phyloP scores from a whole-genome alignment of 768 basidiomycete genomes.

The Termitomyces sp. region DNA sequence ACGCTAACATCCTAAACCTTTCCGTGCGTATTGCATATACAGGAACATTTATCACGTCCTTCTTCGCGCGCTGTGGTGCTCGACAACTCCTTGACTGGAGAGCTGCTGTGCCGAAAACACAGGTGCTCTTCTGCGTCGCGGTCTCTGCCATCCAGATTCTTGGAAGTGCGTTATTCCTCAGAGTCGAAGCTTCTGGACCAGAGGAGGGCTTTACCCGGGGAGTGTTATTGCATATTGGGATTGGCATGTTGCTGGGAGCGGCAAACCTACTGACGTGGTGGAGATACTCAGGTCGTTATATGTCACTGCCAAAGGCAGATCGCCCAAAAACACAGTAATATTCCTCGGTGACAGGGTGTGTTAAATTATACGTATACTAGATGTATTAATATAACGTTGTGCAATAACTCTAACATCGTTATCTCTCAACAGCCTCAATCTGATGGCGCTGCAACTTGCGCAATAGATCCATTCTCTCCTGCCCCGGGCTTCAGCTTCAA shows the following conservation, averaged over 20 bases:
- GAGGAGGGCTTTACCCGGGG: slow-evolving; percentile 20
- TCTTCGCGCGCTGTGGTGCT: slow-evolving; percentile 20
- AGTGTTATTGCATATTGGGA: slow-evolving; percentile 26
- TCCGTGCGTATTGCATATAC: slow-evolving; percentile 53
- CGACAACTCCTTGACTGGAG: slow-evolving; percentile 8
- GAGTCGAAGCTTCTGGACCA: slow-evolving; percentile 14
- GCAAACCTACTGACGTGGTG: slow-evolving; percentile 17
- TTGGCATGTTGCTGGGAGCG: slow-evolving; percentile 21
- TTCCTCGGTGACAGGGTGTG: neutral
- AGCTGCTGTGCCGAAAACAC: slow-evolving; percentile 6
- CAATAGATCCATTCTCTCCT: neutral
- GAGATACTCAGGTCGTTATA: slow-evolving; percentile 15
- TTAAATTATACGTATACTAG: neutral
- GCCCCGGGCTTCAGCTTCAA: slow-evolving; percentile 20
- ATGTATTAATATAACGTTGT: neutral
- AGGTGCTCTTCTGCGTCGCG: slow-evolving; percentile 16
- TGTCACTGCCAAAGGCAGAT: slow-evolving; percentile 3
- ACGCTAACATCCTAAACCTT: slow-evolving; percentile 70
- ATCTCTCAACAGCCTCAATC: neutral
- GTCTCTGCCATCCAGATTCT: slow-evolving; percentile 23
- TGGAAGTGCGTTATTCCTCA: slow-evolving; percentile 18
- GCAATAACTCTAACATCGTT: neutral
- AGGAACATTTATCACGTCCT: slow-evolving; percentile 7
- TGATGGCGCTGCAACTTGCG: slow-evolving; percentile 1
- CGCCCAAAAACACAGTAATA: slow-evolving; percentile 13